A percentile compares a stretch with the other conserved stretches of the same genome.
Evolutionary conservation across 768 basidiomycete genomes (phyloP).

Genomic region (Naganishia antarctica): DNA sequence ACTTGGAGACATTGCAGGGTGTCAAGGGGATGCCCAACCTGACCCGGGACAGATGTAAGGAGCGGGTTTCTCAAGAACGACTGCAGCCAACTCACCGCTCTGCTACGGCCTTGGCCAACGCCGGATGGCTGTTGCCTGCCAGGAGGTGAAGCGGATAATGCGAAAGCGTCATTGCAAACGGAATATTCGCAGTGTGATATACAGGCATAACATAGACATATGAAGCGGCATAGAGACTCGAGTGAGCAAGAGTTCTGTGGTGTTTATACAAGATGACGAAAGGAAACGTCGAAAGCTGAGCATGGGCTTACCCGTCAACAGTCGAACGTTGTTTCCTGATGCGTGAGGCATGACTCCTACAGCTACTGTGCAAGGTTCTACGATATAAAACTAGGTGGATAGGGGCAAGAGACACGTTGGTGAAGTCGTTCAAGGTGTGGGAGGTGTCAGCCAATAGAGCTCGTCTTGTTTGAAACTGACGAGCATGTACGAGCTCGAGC

Average conservation of each 20-base stretch:
- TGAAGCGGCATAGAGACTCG: neutral
- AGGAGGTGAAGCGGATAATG: slow-evolving; percentile 21
- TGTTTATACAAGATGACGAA: slow-evolving; percentile 10
- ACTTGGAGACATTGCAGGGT: slow-evolving; percentile 78
- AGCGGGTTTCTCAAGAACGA: no score
- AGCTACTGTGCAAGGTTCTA: slow-evolving; percentile 1
- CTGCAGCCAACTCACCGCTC: slow-evolving; percentile 61
- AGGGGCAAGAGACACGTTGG: neutral
- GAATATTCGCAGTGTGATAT: no score
- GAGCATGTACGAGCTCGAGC: no score
- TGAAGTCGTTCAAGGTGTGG: no score
- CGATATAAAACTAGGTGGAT: neutral
- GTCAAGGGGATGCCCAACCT: slow-evolving; percentile 86
- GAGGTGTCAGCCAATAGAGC: no score
- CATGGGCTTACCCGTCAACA: slow-evolving; percentile 46
- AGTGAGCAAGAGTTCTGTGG: slow-evolving; percentile 10
- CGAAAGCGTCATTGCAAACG: neutral
- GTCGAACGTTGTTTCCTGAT: slow-evolving; percentile 48
- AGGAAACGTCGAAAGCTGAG: slow-evolving; percentile 11
- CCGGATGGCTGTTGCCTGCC: slow-evolving; percentile 87
- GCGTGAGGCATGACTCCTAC: slow-evolving; percentile 35
- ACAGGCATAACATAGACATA: slow-evolving; percentile 3
- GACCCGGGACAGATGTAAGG: slow-evolving; percentile 29
- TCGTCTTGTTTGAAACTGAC: no score
- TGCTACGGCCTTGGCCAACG: slow-evolving; percentile 88